Conservation (phyloP, 768 basidiomycete genomes). For the Boletus pseudo-olivaceus region DNA sequence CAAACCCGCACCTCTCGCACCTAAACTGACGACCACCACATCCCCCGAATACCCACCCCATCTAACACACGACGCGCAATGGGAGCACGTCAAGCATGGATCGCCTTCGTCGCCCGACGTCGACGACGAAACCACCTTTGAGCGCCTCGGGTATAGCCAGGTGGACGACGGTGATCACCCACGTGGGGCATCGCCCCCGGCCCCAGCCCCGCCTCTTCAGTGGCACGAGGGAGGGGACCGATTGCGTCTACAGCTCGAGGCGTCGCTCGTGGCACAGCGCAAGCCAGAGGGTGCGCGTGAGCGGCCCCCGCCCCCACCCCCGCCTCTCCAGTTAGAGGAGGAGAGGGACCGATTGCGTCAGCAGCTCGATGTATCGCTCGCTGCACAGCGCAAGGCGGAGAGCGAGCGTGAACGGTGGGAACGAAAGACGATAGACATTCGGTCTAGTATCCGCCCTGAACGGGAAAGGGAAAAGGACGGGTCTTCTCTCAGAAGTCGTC, state of each 20-base stretch:
- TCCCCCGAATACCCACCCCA: constrained; percentile 10
- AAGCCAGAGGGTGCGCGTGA: constrained; percentile 8
- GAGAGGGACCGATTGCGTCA: constrained; percentile 9
- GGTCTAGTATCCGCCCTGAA: constrained; percentile 6
- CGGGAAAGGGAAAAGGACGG: constrained; percentile 17
- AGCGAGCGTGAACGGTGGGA: constrained; percentile 21
- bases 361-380: constrained; percentile 13
- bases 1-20: constrained; percentile 21
- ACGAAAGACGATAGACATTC: constrained; percentile 18
- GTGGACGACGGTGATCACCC: constrained; percentile 6
- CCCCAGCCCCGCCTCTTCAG: not conserved
- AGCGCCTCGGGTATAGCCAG: constrained; percentile 22
- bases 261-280: constrained; percentile 7
- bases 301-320: not conserved
- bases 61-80: constrained; percentile 13
- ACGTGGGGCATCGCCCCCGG: not conserved
- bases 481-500: constrained; percentile 9
- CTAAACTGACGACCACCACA: constrained; percentile 17
- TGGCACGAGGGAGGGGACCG: constrained; percentile 9
- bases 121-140: constrained; percentile 17
- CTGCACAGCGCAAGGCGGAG: constrained; percentile 15
- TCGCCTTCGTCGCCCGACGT: constrained; percentile 13
- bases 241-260: constrained; percentile 8
- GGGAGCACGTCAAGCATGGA: constrained; percentile 20
- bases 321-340: constrained; percentile 3